Evolutionary conservation across 345 rosid genomes (phyloP), one percentile per base, ranked within the genome.

Genomic region (Hirschfeldia incana): DNA sequence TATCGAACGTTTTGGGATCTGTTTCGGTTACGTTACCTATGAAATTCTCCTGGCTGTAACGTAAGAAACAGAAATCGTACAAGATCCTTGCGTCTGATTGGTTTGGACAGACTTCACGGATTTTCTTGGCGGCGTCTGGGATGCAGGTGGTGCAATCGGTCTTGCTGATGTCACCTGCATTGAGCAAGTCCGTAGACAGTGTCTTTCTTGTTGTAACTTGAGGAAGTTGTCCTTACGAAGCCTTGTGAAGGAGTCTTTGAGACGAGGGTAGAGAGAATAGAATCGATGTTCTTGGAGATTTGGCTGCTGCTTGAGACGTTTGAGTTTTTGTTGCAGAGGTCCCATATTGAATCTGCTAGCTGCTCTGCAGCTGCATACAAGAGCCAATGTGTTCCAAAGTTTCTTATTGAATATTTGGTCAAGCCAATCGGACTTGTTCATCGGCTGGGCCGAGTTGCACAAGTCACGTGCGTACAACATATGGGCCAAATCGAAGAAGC

Each of bases 131-230:
- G 0, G 93, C 96, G 46, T 91, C 92, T 61, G 79, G 77, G 78
- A 21, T 81, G 72, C 97, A 92, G 34, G 17, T 70, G 0, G 86
- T 74, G 69, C 94, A 91, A 69, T 87, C 90, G 59, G 78, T 26
- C 53, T 61, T 70, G 82, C 86, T 80, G 15, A 89, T 85, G 71
- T 89, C 98, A 63, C 92, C 91, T 85, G 85, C 98, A 89, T 77
- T 91, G 97, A 12, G 91, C 90, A 2, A 91, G 87, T 17, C 98
- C 97, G 37, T 89, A 88, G 34, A 91, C 87, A 66, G 12, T 85
- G 65, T 84, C 85, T 33, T 65, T 59, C 67, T 49, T 85, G 53
- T 60, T 57, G 53, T 58, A 58, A 12, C 91, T 90, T 3, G 64
- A 69, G 29, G 86, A 84, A 28, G 83, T 76, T 1, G 86, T 77